Percentiles rank a stretch among this genome's conserved stretches.
Evolutionary conservation across 768 basidiomycete genomes (phyloP).

Genomic region (Xerocomellus amylosporus): DNA sequence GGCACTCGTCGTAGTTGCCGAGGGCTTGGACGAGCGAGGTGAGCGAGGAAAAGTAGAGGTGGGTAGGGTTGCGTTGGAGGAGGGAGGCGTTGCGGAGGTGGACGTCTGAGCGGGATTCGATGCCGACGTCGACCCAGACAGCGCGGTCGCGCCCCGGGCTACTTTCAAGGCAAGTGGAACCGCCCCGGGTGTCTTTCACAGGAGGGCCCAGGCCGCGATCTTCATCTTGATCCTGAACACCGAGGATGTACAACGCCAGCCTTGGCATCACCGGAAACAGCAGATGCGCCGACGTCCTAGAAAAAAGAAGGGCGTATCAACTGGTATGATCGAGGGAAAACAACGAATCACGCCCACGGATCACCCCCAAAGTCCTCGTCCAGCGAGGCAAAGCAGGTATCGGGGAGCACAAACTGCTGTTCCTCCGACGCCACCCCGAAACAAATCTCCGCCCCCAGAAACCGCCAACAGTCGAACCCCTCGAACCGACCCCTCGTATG

Average conservation of each 20-base stretch:
- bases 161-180: neutral
- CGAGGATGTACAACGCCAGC: conserved; percentile 52
- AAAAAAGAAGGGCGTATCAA: neutral
- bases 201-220: conserved; percentile 8
- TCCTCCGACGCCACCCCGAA: conserved; percentile 52
- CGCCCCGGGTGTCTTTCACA: neutral
- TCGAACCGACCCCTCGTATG: conserved; percentile 12
- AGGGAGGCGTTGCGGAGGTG: conserved; percentile 59
- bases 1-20: conserved; percentile 55
- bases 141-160: conserved; percentile 11
- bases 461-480: conserved; percentile 44
- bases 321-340: neutral
- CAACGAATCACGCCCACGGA: conserved; percentile 21
- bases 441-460: conserved; percentile 49
- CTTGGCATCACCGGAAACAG: conserved; percentile 58
- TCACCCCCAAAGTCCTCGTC: conserved; percentile 44
- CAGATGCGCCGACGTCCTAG: conserved; percentile 46
- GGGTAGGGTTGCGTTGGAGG: conserved; percentile 49
- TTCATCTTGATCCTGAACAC: conserved; percentile 24
- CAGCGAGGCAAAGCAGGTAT: conserved; percentile 52
- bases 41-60: conserved; percentile 53
- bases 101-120: conserved; percentile 54
- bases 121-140: conserved; percentile 45
- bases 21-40: conserved; percentile 50
- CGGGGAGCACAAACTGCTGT: conserved; percentile 56